phyloP scores from a whole-genome alignment of 305 asterid genomes.

The Fraxinus sp. region DNA sequence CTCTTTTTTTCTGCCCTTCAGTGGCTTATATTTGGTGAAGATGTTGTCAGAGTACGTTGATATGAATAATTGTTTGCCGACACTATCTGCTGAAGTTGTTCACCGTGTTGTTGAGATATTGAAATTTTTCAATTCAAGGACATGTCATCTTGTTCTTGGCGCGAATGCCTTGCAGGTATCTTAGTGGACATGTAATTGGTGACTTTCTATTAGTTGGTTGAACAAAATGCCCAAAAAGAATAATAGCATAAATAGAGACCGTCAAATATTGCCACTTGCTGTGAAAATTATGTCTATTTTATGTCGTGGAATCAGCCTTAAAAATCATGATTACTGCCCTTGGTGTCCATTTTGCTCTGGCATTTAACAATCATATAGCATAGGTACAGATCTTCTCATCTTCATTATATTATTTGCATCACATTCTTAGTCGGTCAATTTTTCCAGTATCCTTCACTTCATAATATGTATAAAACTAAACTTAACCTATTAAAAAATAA shows the following conservation, averaged over 20 bases:
- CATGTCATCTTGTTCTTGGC: conserved; percentile 98
- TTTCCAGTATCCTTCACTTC: background rate
- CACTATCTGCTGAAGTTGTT: conserved; percentile 87
- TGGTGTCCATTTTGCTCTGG: background rate
- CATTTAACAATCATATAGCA: background rate
- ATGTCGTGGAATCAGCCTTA: background rate
- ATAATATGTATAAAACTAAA: background rate
- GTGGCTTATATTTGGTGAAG: conserved; percentile 98
- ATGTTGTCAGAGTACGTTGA: conserved; percentile 90
- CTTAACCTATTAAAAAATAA: background rate
- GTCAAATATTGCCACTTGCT: background rate
- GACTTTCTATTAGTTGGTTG: conserved; percentile 4
- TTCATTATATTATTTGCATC: background rate
- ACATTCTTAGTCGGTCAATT: background rate
- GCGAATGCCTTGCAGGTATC: conserved; percentile 99
- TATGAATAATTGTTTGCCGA: conserved; percentile 71
- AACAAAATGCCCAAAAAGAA: background rate
- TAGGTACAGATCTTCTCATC: background rate
- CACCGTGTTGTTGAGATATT: conserved; percentile 93
- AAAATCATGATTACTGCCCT: background rate
- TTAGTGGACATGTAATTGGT: background rate
- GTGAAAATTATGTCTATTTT: background rate
- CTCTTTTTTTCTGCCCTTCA: conserved; percentile 43
- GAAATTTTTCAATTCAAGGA: conserved; percentile 90
- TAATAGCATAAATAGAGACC: background rate